A percentile compares a stretch with the other conserved stretches of the same genome.
Evolutionary conservation across 1,284 basidiomycete species (phyloP).

Genomic region (Pyrrhoderma lamaoense): DNA sequence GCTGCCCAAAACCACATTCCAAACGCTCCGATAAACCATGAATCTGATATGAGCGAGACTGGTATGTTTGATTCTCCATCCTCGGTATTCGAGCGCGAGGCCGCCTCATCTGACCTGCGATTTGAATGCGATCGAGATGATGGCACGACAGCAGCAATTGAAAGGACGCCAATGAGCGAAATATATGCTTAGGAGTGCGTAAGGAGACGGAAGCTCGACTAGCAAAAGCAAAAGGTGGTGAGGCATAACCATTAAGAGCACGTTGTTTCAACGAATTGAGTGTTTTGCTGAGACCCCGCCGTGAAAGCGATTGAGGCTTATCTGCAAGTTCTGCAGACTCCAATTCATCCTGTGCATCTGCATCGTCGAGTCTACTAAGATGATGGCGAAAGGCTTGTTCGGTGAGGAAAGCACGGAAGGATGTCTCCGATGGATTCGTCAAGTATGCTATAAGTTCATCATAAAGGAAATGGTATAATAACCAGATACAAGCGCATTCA

Average conservation of each 20-base stretch:
- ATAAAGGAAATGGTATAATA: background rate
- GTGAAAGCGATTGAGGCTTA: conserved; percentile 5
- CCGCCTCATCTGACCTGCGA: conserved; percentile 20
- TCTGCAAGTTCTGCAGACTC: conserved; percentile 21
- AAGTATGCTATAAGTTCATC: conserved; percentile 64
- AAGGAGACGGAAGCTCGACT: conserved; percentile 88
- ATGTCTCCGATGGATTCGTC: conserved; percentile 87
- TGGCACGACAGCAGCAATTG: conserved; percentile 72
- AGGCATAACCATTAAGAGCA: conserved; percentile 24
- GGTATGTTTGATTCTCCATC: conserved; percentile 32
- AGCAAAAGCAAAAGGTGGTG: conserved; percentile 74
- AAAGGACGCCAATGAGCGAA: conserved; percentile 78
- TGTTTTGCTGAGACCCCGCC: conserved; percentile 25
- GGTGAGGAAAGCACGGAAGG: conserved; percentile 89
- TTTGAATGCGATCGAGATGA: conserved; percentile 25
- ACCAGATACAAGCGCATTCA: background rate
- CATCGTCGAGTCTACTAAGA: conserved; percentile 78
- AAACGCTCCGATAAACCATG: conserved; percentile 84
- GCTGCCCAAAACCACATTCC: conserved; percentile 84
- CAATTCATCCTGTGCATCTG: conserved; percentile 35
- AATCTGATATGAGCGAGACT: conserved; percentile 52
- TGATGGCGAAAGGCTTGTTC: conserved; percentile 94
- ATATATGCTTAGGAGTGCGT: conserved; percentile 87
- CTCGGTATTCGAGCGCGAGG: conserved; percentile 11
- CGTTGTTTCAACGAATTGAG: conserved; percentile 28